Base-by-base conservation (phyloP, 192 early-diverging fungal genomes). In the Coemansia sp. region DNA sequence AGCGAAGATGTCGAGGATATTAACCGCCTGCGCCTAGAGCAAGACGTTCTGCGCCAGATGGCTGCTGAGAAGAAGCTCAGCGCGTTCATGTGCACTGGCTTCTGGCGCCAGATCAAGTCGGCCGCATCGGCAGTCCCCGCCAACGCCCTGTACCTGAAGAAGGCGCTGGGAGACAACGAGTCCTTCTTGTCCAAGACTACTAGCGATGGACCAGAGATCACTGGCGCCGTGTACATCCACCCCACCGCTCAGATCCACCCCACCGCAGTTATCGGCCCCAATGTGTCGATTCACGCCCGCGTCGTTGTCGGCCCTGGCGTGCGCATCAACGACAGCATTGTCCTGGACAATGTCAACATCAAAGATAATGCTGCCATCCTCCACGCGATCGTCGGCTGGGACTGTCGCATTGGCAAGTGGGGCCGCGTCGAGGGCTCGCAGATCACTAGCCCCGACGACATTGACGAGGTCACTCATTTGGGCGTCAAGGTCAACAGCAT, bases 101-200 rank as follows among this genome's bases (percentile, higher is more conserved):
- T 97, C 75, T 99, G 97, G 97, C 93, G 94, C 77, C 94, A 96
- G 80, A 93, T 99, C 81, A 99, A 99, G 78, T 95, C 96, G 27
- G 94, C 94, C 33, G 89, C 92, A 62, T 97, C 96, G 43, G 92
- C 95, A 27, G 93, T 99, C 46, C 92, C 95, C 61, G 96, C 95
- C 46, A 99, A 99, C 80, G 91, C 93, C 4, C 79, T 93, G 66
- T 98, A 97, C 73, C 87, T 99, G 75, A 93, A 97, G 72, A 89
- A 97, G 75, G 89, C 91, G 36, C 78, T 88, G 44, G 79, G 84
- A 16, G 87, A 91, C n/a, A 86, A 87, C 76, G 73, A 90, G 57
- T 87, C 91, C 27, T 86, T 86, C 64, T 86, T 86, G 31, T 66
- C 72, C 9, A 47, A 65, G 52, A 46, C 84, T 67, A 42, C 38